Conservation (phyloP, 495 filamentous ascomycete species). For the Aspergillus bridgeri region DNA sequence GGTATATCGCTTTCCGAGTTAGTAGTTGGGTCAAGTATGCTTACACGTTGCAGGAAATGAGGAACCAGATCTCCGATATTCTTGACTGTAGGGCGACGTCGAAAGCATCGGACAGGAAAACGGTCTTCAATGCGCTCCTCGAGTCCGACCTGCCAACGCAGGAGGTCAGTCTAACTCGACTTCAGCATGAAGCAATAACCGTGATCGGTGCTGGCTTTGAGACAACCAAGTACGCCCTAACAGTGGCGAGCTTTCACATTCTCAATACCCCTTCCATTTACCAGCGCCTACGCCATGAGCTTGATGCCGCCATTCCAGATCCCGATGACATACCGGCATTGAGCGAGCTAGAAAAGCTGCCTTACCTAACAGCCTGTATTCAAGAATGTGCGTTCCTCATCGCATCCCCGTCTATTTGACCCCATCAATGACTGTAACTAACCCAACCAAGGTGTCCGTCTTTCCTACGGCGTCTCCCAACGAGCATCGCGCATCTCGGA, state of each 20-base stretch:
- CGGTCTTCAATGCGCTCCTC: constrained; percentile 38
- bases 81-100: not conserved
- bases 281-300: constrained; percentile 21
- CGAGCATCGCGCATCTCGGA: constrained; percentile 21
- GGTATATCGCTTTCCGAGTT: constrained; percentile 2
- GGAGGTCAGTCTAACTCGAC: constrained; percentile 30
- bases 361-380: constrained; percentile 41
- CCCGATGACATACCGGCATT: constrained; percentile 13
- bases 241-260: constrained; percentile 24
- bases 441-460: constrained; percentile 22
- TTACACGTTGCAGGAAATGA: constrained; percentile 7
- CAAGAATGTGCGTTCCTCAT: constrained; percentile 32
- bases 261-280: constrained; percentile 21
- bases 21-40: too few species aligned
- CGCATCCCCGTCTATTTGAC: too few species aligned
- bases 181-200: constrained; percentile 35
- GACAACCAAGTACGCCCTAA: constrained; percentile 25
- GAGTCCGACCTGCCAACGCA: constrained; percentile 21
- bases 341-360: constrained; percentile 28
- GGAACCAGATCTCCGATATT: constrained; percentile 5
- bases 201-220: constrained; percentile 39
- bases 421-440: not conserved
- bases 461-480: constrained; percentile 28
- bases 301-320: constrained; percentile 22
- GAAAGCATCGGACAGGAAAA: constrained; percentile 10